phyloP scores from a whole-genome alignment of 73 alveolate species.

The Tetrahymena malaccensis region DNA sequence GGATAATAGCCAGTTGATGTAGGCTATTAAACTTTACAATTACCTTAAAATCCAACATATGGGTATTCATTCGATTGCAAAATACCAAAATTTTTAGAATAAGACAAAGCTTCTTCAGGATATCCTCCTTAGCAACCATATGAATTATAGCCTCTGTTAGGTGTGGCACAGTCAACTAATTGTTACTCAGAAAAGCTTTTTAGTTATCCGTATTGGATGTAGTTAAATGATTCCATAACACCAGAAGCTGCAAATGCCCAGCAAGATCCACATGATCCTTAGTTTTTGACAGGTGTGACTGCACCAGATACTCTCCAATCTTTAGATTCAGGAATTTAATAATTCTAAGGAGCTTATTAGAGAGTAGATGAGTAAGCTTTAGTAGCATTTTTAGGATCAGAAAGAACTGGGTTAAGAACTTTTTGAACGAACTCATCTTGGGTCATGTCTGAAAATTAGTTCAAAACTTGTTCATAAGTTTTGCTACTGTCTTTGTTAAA shows the following conservation, averaged over 20 bases:
- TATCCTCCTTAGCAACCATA: slow-evolving; percentile 52
- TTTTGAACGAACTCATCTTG: slow-evolving; percentile 7
- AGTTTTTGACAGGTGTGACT: slow-evolving; percentile 61
- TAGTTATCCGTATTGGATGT: slow-evolving; percentile 1
- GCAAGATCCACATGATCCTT: slow-evolving; percentile 75
- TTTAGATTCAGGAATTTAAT: neutral
- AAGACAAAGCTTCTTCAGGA: slow-evolving; percentile 10
- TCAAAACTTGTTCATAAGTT: neutral
- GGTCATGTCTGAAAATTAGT: slow-evolving; percentile 31
- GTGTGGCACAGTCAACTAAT: slow-evolving; percentile 62
- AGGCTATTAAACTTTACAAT: neutral
- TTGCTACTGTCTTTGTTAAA: neutral
- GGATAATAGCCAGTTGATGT: neutral
- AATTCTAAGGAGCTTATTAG: neutral
- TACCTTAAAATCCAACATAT: slow-evolving; percentile 4
- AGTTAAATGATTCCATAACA: slow-evolving; percentile 58
- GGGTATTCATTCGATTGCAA: slow-evolving; percentile 5
- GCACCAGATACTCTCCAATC: slow-evolving; percentile 53
- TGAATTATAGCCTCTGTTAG: neutral
- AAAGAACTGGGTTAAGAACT: neutral
- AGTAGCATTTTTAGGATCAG: neutral
- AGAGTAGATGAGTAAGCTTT: neutral
- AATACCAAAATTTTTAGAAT: slow-evolving; percentile 1
- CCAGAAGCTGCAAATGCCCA: slow-evolving; percentile 82
- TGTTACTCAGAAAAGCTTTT: slow-evolving; percentile 50